Base-by-base conservation (phyloP, 768 basidiomycete species). In the Suillus brevipes region DNA sequence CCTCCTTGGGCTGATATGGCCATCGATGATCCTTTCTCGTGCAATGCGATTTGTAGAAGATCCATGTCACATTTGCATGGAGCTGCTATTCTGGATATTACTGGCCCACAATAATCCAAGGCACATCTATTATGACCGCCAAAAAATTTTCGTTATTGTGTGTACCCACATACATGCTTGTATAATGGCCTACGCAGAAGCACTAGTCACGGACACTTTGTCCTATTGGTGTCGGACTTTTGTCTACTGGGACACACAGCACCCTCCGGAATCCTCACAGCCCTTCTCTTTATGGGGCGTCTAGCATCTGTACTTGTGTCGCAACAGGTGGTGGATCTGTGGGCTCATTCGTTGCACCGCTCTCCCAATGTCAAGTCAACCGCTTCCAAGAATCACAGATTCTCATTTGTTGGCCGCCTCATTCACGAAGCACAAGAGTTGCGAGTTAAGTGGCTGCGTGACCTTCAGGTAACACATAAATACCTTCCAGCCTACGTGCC, bases 401-500 rank as follows among this genome's bases (percentile, higher is more conserved):
- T 53, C 62, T 43, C 45, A 60, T 45, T 16, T 58, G 45, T 40
- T 61, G 40, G 6, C 38, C 16, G 10, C 40, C 23, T 34, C n/a
- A 43, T 37, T 59, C 53, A n/a, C 57, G 28, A 53, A 18, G 16
- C 49, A 62, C 45, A 49, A 53, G 40, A 63, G 63, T 63, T 53
- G 49, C 60, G 55, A 56, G 28, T 16, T 31, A 47, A 31, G 34
- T 23, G 34, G 53, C 20, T 12, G 53, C 7, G 67, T n/a, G 45
- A 61, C 36, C 28, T 31, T 59, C 10, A 42, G 34, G n/a, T 38
- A 53, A 20, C 43, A 53, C 70, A 73, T 73, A 72, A 71, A 71
- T 66, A 65, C 47, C 42, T 12, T 55, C 56, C 42, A 20, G 16
- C 14, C 57, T 61, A n/a, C 40, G 42, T 61, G 6, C 18, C n/a